Conservation (phyloP, 176 grass and related monocot species). For the bread wheat (Triticum aestivum) region DNA sequence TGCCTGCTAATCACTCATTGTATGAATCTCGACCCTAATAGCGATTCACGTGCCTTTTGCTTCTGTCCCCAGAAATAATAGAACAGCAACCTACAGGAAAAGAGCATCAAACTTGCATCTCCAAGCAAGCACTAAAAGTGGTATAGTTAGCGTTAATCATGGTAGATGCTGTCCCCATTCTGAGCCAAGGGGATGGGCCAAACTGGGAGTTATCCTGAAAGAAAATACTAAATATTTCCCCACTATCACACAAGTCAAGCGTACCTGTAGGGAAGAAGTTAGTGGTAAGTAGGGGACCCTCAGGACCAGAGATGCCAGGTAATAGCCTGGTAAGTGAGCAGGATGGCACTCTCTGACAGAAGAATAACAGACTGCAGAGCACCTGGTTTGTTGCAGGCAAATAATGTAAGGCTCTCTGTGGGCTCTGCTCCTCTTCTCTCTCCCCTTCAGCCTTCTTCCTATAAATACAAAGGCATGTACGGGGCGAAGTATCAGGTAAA, state of each 20-base stretch:
- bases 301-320: constrained; percentile 11
- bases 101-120: background rate
- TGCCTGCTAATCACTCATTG: background rate
- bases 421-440: constrained; percentile 7
- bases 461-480: constrained; percentile 47
- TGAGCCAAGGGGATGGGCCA: background rate
- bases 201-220: background rate
- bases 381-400: constrained; percentile 37
- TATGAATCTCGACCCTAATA: background rate
- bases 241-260: constrained; percentile 20
- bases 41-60: constrained; percentile 4
- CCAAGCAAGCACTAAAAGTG: constrained; percentile 12
- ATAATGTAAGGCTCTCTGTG: constrained; percentile 29
- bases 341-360: constrained; percentile 30
- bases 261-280: background rate
- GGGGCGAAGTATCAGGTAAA: constrained; percentile 28
- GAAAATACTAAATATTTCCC: constrained; percentile 20
- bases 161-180: background rate
- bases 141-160: background rate
- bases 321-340: constrained; percentile 27
- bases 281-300: constrained; percentile 17
- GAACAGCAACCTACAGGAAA: constrained; percentile 3
- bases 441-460: constrained; percentile 29
- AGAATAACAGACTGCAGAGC: constrained; percentile 22
- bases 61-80: background rate